These are phyloP conservation scores for Ustilago xerochloae DNA, from an alignment of 1,284 basidiomycete genomes.

Conservation along the genomic window DNA sequence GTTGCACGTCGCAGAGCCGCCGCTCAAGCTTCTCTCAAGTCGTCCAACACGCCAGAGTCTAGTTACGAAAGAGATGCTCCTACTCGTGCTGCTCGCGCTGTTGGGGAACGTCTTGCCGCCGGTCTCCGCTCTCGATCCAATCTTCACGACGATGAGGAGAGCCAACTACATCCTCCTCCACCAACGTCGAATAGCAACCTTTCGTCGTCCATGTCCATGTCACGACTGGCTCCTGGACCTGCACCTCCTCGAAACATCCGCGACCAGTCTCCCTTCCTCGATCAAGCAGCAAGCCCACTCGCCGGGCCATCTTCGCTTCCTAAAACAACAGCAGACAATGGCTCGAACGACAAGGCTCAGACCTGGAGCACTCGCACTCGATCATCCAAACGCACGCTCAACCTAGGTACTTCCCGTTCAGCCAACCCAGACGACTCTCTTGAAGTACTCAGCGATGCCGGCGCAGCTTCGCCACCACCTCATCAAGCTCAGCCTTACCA, in stretches of 20 bases:
- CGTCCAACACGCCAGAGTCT: conserved; percentile 3
- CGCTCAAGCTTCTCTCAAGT: conserved; percentile 21
- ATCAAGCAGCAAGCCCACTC: conserved; percentile 5
- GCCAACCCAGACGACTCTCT: conserved; percentile 12
- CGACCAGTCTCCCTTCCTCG: conserved; percentile 14
- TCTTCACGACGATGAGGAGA: conserved; percentile 40
- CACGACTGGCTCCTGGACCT: conserved; percentile 24
- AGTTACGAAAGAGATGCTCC: conserved; percentile 32
- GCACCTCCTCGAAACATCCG: conserved; percentile 13
- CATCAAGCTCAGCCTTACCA: conserved; percentile 9
- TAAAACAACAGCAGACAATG: background rate
- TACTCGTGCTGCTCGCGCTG: conserved; percentile 45
- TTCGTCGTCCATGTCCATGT: conserved; percentile 24
- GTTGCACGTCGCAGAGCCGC: conserved; percentile 40
- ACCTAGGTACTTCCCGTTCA: conserved; percentile 4
- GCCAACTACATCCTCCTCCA: conserved; percentile 25
- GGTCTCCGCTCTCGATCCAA: conserved; percentile 40
- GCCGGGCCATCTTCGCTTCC: conserved; percentile 31
- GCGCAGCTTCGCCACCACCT: conserved; percentile 28
- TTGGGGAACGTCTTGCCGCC: conserved; percentile 47
- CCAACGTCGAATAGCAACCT: conserved; percentile 18
- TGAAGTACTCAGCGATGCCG: conserved; percentile 18
- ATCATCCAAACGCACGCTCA: conserved; percentile 30
- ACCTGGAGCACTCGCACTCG: conserved; percentile 39
- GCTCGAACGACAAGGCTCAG: conserved; percentile 8